Evolutionary conservation across 2,329 filamentous ascomycete species (phyloP), one percentile per base, ranked within the genome.

Genomic region (Aspergillus luchuensis): DNA sequence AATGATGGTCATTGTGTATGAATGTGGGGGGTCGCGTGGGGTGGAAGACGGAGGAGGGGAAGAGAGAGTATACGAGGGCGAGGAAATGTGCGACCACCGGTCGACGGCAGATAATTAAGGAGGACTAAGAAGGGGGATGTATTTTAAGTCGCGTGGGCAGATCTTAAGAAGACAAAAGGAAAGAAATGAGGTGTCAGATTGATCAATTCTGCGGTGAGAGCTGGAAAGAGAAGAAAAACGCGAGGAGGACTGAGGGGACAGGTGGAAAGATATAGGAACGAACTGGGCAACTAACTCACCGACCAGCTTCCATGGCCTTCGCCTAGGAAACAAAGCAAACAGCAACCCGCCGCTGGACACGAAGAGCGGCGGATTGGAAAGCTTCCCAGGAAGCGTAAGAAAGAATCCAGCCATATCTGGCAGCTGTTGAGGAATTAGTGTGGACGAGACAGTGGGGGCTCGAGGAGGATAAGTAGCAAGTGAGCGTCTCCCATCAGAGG

Each of bases 1-100:
- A 70, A 94, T 84, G 69, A 89, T 74, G 47, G 87, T 72, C 87
- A 90, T 91, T 58, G 68, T 63, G 33, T 36, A 5, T 63, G 11
- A 1, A 36, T 13, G 53, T 43, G 23, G 39, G 39, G 39, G 21
- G n/a, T 36, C 33, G 33, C 21, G 39, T 41, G 52, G 28, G 25
- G 25, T 23, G 28, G 4, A 30, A 30, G 28, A 11, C 28, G 28
- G 28, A 11, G 28, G 3, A 15, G 28, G 11, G 25, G 23, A 36
- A 19, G 51, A 15, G 25, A 36, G 51, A 13, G 28, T 36, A 21
- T 36, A 21, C 25, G 28, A 36, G 28, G 41, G 13, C 25, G 30
- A 45, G 30, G 39, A 21, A 21, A 11, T 11, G 52, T 30, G 33
- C 25, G 23, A 25, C 21, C 39, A 50, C n/a, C 25, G 47, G 25